Evolutionary conservation across 176 grass and related monocot species (phyloP), one percentile per base, ranked within the genome.

Genomic region (Aegilops umbellulata): DNA sequence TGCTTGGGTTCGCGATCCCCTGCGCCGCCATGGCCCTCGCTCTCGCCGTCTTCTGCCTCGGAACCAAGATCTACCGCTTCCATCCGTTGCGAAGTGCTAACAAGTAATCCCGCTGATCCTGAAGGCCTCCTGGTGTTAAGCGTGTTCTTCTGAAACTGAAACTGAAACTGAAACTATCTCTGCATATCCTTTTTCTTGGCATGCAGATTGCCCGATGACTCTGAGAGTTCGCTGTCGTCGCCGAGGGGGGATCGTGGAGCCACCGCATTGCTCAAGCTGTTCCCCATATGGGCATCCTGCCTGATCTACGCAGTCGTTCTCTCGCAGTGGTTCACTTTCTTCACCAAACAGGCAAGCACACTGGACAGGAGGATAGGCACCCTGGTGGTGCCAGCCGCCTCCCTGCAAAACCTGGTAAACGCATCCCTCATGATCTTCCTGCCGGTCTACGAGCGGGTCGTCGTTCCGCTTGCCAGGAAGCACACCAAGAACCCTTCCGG

Each of bases 331-430:
- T 63, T 91, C 7, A 94, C 95, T 15, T 58, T 91, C 22, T 97
- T 95, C 76, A 93, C 88, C 55, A 94, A 94, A 65, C 95, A 97
- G 82, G 89, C 86, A 26, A 87, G 82, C 24, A 95, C 89, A 41
- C 60, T 97, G 42, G 89, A 93, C 62, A 88, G 89, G 75, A 77
- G 74, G 34, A 85, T 93, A 57, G 79, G 90, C 73, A 14, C 6
- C 39, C 63, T 76, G 35, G 60, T 88, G 36, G 60, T 91, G 27
- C 91, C 90, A 58, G 74, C 90, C 1, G 92, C 93, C 19, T 72
- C 93, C 4, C 80, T 95, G 27, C 90, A 91, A 63, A 87, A 67
- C 78, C 82, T 94, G 76, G 53, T 84, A 14, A 89, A 32, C 39
- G 65, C 72, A 12, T 80, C 76, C 1, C 16, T 84, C 19, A 15